Percentiles rank a stretch among this genome's conserved stretches.
Conservation (phyloP, 73 alveolate species). For the Paramecium primaurelia region DNA sequence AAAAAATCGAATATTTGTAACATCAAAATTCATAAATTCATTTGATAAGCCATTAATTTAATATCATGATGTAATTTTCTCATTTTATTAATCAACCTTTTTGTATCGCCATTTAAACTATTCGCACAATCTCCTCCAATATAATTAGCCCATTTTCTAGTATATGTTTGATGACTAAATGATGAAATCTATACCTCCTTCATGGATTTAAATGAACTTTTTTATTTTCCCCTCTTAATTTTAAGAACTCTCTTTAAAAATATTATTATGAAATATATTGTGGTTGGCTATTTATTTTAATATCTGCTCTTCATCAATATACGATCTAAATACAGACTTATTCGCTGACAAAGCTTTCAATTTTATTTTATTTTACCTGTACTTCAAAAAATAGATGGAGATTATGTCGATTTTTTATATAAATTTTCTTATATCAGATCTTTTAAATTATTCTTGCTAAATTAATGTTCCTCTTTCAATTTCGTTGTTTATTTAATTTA, state of each 20-base stretch:
- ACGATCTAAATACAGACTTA: neutral
- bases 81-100: slow-evolving; percentile 25
- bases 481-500: neutral
- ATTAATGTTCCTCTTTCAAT: neutral
- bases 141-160: slow-evolving; percentile 72
- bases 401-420: neutral
- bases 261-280: neutral
- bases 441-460: neutral
- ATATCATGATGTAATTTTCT: neutral
- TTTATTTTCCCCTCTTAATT: neutral
- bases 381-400: neutral
- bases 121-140: slow-evolving; percentile 23
- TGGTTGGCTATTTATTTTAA: neutral
- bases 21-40: slow-evolving; percentile 59
- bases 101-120: slow-evolving; percentile 45
- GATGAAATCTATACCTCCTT: slow-evolving; percentile 95
- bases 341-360: neutral
- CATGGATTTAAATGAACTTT: slow-evolving; percentile 80
- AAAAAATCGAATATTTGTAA: neutral
- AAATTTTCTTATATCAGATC: neutral
- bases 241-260: neutral
- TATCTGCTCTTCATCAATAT: neutral
- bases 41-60: slow-evolving; percentile 44
- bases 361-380: neutral
- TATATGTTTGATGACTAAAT: slow-evolving; percentile 83